A percentile compares a stretch with the other conserved stretches of the same genome.
Conservation (phyloP, 177 flowering plant genomes). For the Vitis hybrid region DNA sequence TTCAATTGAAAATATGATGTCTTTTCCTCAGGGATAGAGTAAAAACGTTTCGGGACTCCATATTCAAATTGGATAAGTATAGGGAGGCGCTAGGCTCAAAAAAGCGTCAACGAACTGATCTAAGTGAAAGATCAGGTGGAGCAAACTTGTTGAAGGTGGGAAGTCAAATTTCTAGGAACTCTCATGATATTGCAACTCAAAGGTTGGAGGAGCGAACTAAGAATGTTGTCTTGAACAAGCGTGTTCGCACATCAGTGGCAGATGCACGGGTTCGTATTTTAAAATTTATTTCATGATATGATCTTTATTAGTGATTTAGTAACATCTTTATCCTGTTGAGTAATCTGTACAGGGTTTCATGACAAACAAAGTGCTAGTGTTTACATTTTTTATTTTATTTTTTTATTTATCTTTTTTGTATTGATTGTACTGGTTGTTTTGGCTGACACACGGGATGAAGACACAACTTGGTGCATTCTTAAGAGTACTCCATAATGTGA, state of each 20-base stretch:
- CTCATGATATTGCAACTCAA: slow-evolving; percentile 18
- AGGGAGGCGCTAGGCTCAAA: slow-evolving; percentile 27
- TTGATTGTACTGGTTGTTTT: neutral
- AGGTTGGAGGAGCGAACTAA: slow-evolving; percentile 26
- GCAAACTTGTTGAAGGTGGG: slow-evolving; percentile 19
- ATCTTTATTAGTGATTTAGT: neutral
- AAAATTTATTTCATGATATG: neutral
- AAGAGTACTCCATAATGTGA: too few relatives aligned
- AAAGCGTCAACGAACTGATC: slow-evolving; percentile 31
- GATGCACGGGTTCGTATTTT: slow-evolving; percentile 29
- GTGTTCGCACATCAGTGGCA: slow-evolving; percentile 27
- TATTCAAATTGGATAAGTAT: slow-evolving; percentile 27
- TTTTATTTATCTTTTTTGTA: neutral
- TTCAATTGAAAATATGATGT: neutral
- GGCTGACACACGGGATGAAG: too few relatives aligned
- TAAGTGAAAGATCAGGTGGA: slow-evolving; percentile 23
- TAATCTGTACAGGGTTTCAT: too few relatives aligned
- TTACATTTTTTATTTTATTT: neutral
- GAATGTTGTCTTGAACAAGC: slow-evolving; percentile 28
- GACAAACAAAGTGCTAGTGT: too few relatives aligned
- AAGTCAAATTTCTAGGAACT: slow-evolving; percentile 21
- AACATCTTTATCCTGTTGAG: too few relatives aligned
- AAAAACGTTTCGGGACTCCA: slow-evolving; percentile 20
- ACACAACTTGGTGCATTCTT: too few relatives aligned
- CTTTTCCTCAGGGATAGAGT: slow-evolving; percentile 29